Evolutionary conservation across 805 yeast genomes (phyloP), one percentile per base, ranked within the genome.

Genomic region (Torulaspora microellipsoides): DNA sequence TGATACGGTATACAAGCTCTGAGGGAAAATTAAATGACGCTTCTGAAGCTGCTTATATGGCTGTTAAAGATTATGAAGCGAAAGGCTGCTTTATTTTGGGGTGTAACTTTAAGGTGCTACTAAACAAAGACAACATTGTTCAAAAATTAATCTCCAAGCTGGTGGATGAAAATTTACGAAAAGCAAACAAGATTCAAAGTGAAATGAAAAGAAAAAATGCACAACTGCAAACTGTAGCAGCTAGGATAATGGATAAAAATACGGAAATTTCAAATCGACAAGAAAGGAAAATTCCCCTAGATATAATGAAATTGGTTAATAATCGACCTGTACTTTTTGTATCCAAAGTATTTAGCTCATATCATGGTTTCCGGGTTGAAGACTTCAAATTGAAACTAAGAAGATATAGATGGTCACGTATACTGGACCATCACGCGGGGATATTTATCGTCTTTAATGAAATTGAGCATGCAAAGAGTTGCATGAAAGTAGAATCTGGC

Each of bases 381-480:
- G 87, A 83, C 55, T 67, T 88, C 42, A 80, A 84, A 53, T 70
- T 75, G 23, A 69, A 72, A 27, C 66, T 87, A 27, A 72, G 72
- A 32, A 75, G 72, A 37, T 83, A 83, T 56, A 77, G 75, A 42
- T 83, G 88, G 81, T 75, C 80, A 0, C 69, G 85, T 42, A 77
- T 87, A 2, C 58, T 83, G 38, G 71, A 78, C 3, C 90, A 84
- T 50, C 51, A 54, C 0, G 62, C 73, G 1, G 96, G 96, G 0
- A 82, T 83, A 52, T 87, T 75, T 53, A 69, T 87, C 31, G 80
- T 85, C 1, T 88, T 88, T 63, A 79, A 80, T 52, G 70, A 60
- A 38, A 39, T 54, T 14, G 39, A 40, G 12, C 58, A 59, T 32
- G 65, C 66, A 7, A 52, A 48, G 15, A 49, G 47, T 17, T 60